These are phyloP conservation scores for Botrytis tulipae DNA, from an alignment of 2,329 filamentous ascomycete genomes.

Conservation along the genomic window DNA sequence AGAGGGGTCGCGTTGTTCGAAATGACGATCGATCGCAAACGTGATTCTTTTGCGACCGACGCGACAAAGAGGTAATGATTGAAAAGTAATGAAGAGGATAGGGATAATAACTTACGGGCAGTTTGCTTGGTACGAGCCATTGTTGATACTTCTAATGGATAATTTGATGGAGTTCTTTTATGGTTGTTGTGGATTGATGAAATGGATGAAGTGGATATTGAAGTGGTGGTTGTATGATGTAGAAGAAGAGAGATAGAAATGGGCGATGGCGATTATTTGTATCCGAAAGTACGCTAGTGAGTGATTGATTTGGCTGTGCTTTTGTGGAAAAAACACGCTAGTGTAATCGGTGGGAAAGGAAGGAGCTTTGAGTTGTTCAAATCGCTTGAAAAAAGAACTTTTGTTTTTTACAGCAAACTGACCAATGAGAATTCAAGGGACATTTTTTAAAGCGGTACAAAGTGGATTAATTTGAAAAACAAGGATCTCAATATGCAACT, in stretches of 20 bases:
- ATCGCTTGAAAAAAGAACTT: conserved; percentile 9
- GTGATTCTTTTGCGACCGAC: conserved; percentile 33
- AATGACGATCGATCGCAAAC: conserved; percentile 24
- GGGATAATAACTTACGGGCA: conserved; percentile 23
- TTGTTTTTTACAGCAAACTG: conserved; percentile 9
- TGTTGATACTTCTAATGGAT: conserved; percentile 28
- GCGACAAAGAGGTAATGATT: conserved; percentile 11
- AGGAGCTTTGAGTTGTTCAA: conserved; percentile 18
- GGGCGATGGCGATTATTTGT: conserved; percentile 39
- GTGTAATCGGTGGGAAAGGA: conserved; percentile 1
- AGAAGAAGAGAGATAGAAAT: conserved; percentile 33
- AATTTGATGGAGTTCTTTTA: conserved; percentile 18
- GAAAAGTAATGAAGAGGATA: background rate
- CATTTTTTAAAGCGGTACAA: background rate
- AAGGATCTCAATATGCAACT: conserved; percentile 11
- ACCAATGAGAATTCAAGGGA: conserved; percentile 26
- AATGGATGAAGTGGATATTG: conserved; percentile 14
- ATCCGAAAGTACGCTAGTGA: conserved; percentile 34
- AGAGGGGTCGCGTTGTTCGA: conserved; percentile 21
- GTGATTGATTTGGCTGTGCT: conserved; percentile 29
- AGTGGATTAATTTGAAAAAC: background rate
- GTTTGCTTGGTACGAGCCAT: conserved; percentile 44
- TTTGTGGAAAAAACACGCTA: conserved; percentile 11
- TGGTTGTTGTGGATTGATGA: conserved; percentile 29
- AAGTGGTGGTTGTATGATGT: conserved; percentile 35